Conservation (phyloP, 2,329 filamentous ascomycete genomes). For the Apiospora malaysiana region DNA sequence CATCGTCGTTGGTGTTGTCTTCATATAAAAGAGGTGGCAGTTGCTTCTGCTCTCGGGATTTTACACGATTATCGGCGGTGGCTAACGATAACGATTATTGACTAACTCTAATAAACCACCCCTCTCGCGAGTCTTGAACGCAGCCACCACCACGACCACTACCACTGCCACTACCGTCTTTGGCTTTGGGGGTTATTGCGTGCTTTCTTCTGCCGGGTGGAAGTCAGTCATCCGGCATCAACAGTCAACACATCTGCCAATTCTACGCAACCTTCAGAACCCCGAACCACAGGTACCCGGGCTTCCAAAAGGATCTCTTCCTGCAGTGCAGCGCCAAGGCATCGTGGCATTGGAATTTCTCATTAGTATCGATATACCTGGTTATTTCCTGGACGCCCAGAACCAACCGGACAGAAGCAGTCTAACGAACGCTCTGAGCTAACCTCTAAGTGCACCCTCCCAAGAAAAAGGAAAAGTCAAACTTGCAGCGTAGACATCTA, state of each 20-base stretch:
- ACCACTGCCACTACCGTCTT: background rate
- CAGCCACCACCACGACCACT: background rate
- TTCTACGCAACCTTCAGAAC: background rate
- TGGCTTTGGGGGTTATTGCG: constrained; percentile 1
- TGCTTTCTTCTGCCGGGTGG: constrained; percentile 16
- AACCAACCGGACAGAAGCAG: background rate
- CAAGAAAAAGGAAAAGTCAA: background rate
- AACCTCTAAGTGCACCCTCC: too few relatives aligned
- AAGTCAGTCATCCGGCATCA: background rate
- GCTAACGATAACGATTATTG: constrained; percentile 6
- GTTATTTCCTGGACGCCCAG: background rate
- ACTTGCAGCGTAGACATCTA: background rate
- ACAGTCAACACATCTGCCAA: background rate
- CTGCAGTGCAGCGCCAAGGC: background rate
- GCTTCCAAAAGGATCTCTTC: background rate
- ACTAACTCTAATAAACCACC: constrained; percentile 5
- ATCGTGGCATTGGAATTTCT: background rate
- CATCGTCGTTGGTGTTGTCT: too few relatives aligned
- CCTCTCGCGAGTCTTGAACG: background rate
- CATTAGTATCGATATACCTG: background rate
- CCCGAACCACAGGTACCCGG: background rate
- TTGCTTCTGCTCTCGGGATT: constrained; percentile 2
- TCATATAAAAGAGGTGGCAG: background rate
- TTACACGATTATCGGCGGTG: background rate
- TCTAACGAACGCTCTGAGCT: background rate